Evolutionary conservation across 768 basidiomycete genomes (phyloP), one percentile per base, ranked within the genome.

Genomic region (Symmetrospora coprosmae): DNA sequence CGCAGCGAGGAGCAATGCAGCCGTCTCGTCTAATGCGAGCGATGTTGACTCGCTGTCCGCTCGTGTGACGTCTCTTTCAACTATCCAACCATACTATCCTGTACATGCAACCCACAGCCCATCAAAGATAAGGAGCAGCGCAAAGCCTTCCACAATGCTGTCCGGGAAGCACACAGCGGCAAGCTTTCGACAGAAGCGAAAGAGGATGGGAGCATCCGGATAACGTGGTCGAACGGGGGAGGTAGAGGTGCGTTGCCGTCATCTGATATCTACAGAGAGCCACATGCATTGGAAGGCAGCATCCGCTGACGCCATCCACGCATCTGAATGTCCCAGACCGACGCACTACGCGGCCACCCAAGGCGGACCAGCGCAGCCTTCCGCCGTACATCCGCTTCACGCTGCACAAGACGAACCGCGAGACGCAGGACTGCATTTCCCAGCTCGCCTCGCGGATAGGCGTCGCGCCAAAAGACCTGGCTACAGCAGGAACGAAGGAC

Each of bases 401-500:
- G 1, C 75, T 99, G 33, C 90, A 92, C 70, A 99, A 99, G 74
- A 87, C 90, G 21, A 99, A 99, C 70, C 83, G 94, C 41, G 94
- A 99, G 69, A 94, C 89, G 2, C 90, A 94, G 69, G 94, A 97
- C 69, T 88, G 87, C 1, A 80, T 99, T 21, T 77, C 80, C 1
- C 78, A 91, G 67, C 74, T 99, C 31, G 77, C 86, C 17, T 82
- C 89, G 14, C 77, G 79, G 30, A 82, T 84, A 63, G 39, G 63
- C 25, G 81, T 83, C 61, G 80, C 76, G 23, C 71, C 81, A 49
- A 89, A 85, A 72, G 87, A 92, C 68, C 76, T 99, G 7, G 81
- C 83, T 23, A 85, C 90, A 25, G 87, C 90, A 2, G 94, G 94
- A 0, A 99, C 94, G 7, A 99, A 99, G 71, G 94, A 99, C 74